Conservation (phyloP, 805 yeast genomes). For the Candida peoriensis region DNA sequence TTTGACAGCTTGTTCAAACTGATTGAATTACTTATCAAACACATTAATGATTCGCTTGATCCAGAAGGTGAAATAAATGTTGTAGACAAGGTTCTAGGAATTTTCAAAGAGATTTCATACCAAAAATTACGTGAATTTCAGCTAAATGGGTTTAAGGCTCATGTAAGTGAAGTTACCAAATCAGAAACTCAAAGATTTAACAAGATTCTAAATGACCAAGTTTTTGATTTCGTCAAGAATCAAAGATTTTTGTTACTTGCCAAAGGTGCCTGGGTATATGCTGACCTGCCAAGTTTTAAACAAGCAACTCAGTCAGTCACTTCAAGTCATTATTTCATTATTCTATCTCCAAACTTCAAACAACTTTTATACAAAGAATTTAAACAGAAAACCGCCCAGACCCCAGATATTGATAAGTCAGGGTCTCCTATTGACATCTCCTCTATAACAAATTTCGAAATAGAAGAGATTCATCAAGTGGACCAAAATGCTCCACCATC, state of each 20-base stretch:
- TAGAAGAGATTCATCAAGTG: constrained; percentile 43
- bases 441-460: constrained; percentile 45
- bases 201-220: constrained; percentile 47
- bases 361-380: constrained; percentile 58
- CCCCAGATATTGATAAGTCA: constrained; percentile 59
- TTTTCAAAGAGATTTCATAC: constrained; percentile 38
- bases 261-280: constrained; percentile 77
- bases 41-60: constrained; percentile 23
- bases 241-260: constrained; percentile 69
- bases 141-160: constrained; percentile 34
- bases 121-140: constrained; percentile 52
- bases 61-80: constrained; percentile 16
- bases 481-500: constrained; percentile 34
- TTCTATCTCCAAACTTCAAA: constrained; percentile 63
- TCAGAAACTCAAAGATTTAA: constrained; percentile 43
- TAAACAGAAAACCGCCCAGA: constrained; percentile 36
- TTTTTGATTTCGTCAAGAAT: constrained; percentile 65
- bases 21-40: constrained; percentile 32
- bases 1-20: constrained; percentile 44
- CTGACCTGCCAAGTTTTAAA: constrained; percentile 45
- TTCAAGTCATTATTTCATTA: constrained; percentile 46
- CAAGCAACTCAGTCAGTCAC: constrained; percentile 16
- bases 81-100: constrained; percentile 41
- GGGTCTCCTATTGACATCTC: constrained; percentile 46
- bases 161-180: constrained; percentile 40